Conservation (phyloP, 306 rosid genomes). For the Citrullus mucosospermus region DNA sequence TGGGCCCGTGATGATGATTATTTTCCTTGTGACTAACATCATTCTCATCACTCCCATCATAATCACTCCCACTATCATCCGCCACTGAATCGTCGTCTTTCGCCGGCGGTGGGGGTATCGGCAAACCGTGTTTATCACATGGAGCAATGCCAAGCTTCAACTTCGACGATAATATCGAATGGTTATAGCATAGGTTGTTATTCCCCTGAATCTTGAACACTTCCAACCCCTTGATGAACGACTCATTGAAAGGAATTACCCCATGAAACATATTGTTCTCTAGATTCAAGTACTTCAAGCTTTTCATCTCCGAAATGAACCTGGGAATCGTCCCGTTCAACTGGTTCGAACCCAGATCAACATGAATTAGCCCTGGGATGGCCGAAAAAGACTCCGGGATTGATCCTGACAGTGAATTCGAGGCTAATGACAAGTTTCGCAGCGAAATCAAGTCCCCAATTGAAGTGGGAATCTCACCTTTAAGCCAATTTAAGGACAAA, state of each 20-base stretch:
- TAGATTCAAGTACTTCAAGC: conserved; percentile 63
- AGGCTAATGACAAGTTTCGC: conserved; percentile 42
- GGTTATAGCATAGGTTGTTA: conserved; percentile 65
- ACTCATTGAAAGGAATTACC: conserved; percentile 61
- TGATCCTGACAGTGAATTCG: conserved; percentile 67
- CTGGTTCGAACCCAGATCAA: conserved; percentile 89
- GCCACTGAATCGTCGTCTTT: conserved; percentile 36
- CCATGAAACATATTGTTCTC: conserved; percentile 70
- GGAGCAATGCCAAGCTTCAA: conserved; percentile 84
- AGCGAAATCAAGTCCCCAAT: conserved; percentile 71
- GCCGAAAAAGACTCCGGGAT: conserved; percentile 76
- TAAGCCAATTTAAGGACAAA: conserved; percentile 50
- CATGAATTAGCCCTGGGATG: conserved; percentile 39
- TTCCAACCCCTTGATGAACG: conserved; percentile 35
- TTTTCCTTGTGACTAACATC: conserved; percentile 13
- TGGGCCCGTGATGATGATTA: conserved; percentile 56
- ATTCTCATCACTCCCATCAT: conserved; percentile 27
- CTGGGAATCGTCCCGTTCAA: conserved; percentile 80
- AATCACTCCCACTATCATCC: conserved; percentile 42
- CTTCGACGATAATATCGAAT: conserved; percentile 56
- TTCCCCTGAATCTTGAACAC: conserved; percentile 68
- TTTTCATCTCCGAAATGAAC: conserved; percentile 61
- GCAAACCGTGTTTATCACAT: conserved; percentile 79
- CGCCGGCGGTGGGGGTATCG: conserved; percentile 60
- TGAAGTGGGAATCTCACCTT: conserved; percentile 56